These are phyloP conservation scores for Eimeria falciformis DNA, from an alignment of 169 alveolate species.

Conservation along the genomic window DNA sequence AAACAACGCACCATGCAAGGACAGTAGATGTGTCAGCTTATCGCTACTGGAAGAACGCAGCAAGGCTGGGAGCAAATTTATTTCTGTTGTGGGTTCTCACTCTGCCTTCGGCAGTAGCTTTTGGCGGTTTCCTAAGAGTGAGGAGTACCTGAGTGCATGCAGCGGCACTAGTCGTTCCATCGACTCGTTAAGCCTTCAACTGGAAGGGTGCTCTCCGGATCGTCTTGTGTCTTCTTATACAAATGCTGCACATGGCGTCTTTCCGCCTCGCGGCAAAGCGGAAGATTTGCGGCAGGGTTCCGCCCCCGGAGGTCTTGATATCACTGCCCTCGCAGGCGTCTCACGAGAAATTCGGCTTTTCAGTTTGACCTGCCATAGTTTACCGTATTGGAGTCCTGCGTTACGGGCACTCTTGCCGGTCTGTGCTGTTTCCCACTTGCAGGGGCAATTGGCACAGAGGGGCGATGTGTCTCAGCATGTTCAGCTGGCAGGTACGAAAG, in stretches of 20 bases:
- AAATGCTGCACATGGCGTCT: not conserved
- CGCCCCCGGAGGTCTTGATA: not conserved
- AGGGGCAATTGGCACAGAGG: too few species aligned
- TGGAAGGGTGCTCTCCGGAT: not conserved
- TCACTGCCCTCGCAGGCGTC: not conserved
- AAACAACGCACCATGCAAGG: not conserved
- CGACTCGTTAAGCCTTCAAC: not conserved
- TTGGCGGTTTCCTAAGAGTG: not conserved
- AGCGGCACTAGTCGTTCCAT: not conserved
- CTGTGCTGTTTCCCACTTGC: too few species aligned
- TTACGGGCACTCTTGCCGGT: too few species aligned
- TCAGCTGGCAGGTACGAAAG: too few species aligned
- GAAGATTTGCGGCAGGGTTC: not conserved
- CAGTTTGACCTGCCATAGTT: too few species aligned
- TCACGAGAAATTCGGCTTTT: not conserved
- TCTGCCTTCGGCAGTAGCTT: not conserved
- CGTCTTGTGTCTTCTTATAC: not conserved
- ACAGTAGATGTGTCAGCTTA: not conserved
- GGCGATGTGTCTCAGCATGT: too few species aligned
- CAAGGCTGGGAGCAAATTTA: not conserved
- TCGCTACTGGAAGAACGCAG: not conserved
- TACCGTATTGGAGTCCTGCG: too few species aligned
- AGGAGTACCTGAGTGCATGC: constrained; percentile 52
- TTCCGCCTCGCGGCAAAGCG: not conserved
- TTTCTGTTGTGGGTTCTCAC: not conserved